A percentile compares a stretch with the other conserved stretches of the same genome.
Evolutionary conservation across 2,329 filamentous ascomycete genomes (phyloP).

Genomic region (Acephala macrosclerotiorum): DNA sequence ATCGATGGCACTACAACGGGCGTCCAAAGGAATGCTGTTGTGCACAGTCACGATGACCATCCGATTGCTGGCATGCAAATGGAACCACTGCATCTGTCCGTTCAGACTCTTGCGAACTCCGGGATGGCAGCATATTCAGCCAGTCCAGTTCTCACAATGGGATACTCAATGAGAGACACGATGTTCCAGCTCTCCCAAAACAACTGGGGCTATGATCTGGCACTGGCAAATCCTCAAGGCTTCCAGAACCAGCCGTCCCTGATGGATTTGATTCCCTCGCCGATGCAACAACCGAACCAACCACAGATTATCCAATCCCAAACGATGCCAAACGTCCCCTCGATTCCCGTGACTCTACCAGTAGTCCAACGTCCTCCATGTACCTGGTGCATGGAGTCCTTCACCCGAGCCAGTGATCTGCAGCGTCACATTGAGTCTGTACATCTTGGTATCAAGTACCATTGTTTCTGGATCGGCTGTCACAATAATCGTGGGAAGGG

Average conservation of each 20-base stretch:
- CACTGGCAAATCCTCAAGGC: neutral
- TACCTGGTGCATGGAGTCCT: slow-evolving; percentile 23
- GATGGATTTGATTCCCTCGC: neutral
- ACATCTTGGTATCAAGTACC: slow-evolving; percentile 30
- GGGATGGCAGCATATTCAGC: neutral
- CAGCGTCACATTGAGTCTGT: slow-evolving; percentile 28
- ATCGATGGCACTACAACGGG: no score
- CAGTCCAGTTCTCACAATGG: no score
- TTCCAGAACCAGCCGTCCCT: neutral
- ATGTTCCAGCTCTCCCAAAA: neutral
- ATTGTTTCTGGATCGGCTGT: slow-evolving; percentile 25
- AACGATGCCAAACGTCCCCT: neutral
- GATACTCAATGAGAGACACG: no score
- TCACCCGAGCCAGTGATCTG: slow-evolving; percentile 26
- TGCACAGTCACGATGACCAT: no score
- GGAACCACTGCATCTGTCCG: no score
- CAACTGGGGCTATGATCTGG: neutral
- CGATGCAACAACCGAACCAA: slow-evolving; percentile 1
- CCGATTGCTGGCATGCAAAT: no score
- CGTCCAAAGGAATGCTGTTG: no score
- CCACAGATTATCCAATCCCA: neutral
- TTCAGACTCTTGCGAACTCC: neutral
- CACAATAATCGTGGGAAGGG: slow-evolving; percentile 31
- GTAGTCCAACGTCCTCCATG: slow-evolving; percentile 13
- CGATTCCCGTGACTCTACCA: neutral